Evolutionary conservation across 805 yeast species (phyloP).

Genomic region (Maudiozyma saulgeensis): DNA sequence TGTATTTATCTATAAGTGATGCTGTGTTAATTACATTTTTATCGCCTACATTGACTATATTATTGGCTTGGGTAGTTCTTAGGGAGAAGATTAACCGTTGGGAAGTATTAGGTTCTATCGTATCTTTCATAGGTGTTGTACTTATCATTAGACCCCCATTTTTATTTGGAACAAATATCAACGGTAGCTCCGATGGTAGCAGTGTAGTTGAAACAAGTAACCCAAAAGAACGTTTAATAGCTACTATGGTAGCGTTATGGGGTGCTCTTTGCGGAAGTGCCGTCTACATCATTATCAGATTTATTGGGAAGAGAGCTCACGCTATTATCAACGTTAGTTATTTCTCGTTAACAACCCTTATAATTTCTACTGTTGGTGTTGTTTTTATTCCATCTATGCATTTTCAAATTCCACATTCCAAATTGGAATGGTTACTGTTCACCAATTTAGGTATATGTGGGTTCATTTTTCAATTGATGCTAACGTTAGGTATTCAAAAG

Average conservation of each 20-base stretch:
- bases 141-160: conserved; percentile 76
- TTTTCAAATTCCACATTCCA: conserved; percentile 52
- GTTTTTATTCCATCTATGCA: conserved; percentile 46
- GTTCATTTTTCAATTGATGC: conserved; percentile 66
- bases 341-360: conserved; percentile 52
- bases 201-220: conserved; percentile 38
- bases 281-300: conserved; percentile 62
- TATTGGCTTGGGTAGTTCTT: conserved; percentile 58
- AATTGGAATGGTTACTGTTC: conserved; percentile 58
- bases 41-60: conserved; percentile 66
- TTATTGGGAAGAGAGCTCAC: conserved; percentile 70
- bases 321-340: conserved; percentile 72
- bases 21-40: conserved; percentile 73
- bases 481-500: conserved; percentile 76
- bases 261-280: conserved; percentile 64
- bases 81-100: conserved; percentile 55
- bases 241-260: conserved; percentile 50
- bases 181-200: conserved; percentile 1
- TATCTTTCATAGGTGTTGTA: conserved; percentile 67
- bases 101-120: conserved; percentile 60
- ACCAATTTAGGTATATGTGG: conserved; percentile 63
- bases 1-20: conserved; percentile 68
- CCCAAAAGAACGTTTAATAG: conserved; percentile 48
- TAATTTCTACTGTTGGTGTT: conserved; percentile 46
- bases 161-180: conserved; percentile 40